Conservation (phyloP, 2,329 filamentous ascomycete species). For the Nothophoma quercina region DNA sequence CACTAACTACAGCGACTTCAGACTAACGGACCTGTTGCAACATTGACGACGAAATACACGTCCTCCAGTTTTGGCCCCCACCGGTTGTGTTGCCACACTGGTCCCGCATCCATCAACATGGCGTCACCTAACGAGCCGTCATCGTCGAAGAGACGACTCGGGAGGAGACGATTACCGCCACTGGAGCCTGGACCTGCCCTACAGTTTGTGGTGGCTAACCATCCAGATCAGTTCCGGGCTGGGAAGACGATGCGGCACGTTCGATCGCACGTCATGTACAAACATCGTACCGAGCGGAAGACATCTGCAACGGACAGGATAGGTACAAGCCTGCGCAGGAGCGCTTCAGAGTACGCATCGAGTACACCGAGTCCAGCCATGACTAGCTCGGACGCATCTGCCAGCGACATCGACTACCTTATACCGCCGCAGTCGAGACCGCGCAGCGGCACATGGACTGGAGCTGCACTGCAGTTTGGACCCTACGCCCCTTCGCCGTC, state of each 20-base stretch:
- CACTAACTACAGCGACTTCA: background rate
- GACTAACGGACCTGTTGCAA: background rate
- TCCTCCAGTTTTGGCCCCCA: background rate
- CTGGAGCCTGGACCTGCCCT: slow-evolving; percentile 42
- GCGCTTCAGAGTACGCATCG: slow-evolving; percentile 14
- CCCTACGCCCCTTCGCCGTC: background rate
- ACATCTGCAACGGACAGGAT: slow-evolving; percentile 16
- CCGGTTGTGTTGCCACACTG: background rate
- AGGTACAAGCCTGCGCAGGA: slow-evolving; percentile 10
- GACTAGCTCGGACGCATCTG: slow-evolving; percentile 22
- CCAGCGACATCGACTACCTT: background rate
- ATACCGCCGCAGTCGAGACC: background rate
- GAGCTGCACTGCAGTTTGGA: background rate
- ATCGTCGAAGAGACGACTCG: slow-evolving; percentile 34
- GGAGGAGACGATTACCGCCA: slow-evolving; percentile 42
- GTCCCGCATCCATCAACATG: slow-evolving; percentile 20
- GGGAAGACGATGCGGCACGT: slow-evolving; percentile 44
- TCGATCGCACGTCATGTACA: slow-evolving; percentile 49
- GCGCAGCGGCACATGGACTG: slow-evolving; percentile 8
- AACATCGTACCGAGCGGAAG: slow-evolving; percentile 33
- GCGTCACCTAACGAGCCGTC: slow-evolving; percentile 30
- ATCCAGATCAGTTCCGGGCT: slow-evolving; percentile 44
- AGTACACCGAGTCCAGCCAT: slow-evolving; percentile 34
- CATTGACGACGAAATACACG: no score
- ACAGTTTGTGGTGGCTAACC: slow-evolving; percentile 45